Base-by-base conservation (phyloP, 176 grass and related monocot genomes). In the Tillandsia fasciculata region DNA sequence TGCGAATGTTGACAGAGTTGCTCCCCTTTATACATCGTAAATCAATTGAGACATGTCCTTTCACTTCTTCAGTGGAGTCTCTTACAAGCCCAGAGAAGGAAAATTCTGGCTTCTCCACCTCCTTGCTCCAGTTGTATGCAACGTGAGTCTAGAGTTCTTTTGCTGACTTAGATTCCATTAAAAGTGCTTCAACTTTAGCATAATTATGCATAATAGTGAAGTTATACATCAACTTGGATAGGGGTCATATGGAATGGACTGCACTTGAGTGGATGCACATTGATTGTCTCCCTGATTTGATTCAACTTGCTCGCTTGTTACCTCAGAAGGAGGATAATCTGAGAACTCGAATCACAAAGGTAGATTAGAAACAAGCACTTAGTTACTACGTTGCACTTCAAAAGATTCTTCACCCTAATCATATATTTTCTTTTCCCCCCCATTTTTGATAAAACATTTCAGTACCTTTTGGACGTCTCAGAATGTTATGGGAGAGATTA, bases 201-300 rank as follows among this genome's bases (percentile, higher is more conserved):
- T 14, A 87, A 61, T 74, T 42, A 24, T 57, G 42, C 67, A 64
- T 78, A 48, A 76, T 53, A 42, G 53, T 18, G 26, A 66, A 72
- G 64, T 28, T 70, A 24, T 51, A 42, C 67, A 24, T 12, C 33
- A 10, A 61, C 64, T 49, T 77, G 77, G 68, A 81, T 69, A 92
- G 93, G 70, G 86, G 89, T 80, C 76, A 92, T 75, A 75, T 72
- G 26, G 86, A 90, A 64, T 97, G 93, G 89, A 59, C 84, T 79
- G 68, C 85, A 70, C 92, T 97, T 90, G 93, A 97, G 75, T 97
- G 93, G 93, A 97, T 97, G 89, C 86, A 92, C 73, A 85, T 80
- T 47, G 84, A 97, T 33, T 97, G 93, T 79, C 74, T 97, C 61
- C 93, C 87, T 12, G 82, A 97, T 83, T 85, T 97, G 57, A 90